These are phyloP conservation scores for Exsudoporus frostii DNA, from an alignment of 768 basidiomycete species.

Conservation along the genomic window DNA sequence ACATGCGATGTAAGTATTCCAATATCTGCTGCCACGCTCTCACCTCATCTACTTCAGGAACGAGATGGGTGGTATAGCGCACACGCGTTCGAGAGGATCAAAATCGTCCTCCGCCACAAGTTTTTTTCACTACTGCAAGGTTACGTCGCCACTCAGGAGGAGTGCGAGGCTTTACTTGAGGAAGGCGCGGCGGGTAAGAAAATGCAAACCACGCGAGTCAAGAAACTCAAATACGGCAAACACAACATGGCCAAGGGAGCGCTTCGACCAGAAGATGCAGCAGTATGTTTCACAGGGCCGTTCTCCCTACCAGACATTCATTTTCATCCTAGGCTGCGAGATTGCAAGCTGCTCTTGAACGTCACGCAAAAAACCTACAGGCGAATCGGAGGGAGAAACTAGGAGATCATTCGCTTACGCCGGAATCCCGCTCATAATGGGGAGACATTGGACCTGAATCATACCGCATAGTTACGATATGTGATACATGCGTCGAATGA, in stretches of 20 bases:
- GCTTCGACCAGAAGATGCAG: slow-evolving; percentile 76
- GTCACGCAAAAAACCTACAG: slow-evolving; percentile 31
- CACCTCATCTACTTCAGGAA: slow-evolving; percentile 43
- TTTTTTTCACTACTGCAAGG: slow-evolving; percentile 77
- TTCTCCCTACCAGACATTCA: not conserved
- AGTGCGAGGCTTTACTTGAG: slow-evolving; percentile 63
- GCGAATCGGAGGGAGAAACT: slow-evolving; percentile 26
- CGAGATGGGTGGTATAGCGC: slow-evolving; percentile 88
- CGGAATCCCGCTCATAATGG: slow-evolving; percentile 13
- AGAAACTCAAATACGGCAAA: slow-evolving; percentile 62
- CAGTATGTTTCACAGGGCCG: slow-evolving; percentile 44
- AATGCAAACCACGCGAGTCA: slow-evolving; percentile 40
- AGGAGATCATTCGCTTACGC: slow-evolving; percentile 19
- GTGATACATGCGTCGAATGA: slow-evolving; percentile 21
- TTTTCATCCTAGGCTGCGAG: slow-evolving; percentile 55
- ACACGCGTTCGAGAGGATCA: slow-evolving; percentile 78
- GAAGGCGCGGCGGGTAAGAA: slow-evolving; percentile 29
- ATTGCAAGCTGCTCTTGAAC: slow-evolving; percentile 62
- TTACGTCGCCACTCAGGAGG: slow-evolving; percentile 65
- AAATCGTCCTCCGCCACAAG: slow-evolving; percentile 80
- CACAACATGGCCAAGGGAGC: slow-evolving; percentile 91
- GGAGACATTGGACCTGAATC: slow-evolving; percentile 6
- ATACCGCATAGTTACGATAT: slow-evolving; percentile 19
- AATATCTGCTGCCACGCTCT: not conserved
- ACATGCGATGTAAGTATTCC: slow-evolving; percentile 62